phyloP scores from a whole-genome alignment of 106 monocot species.

The Phalaenopsis equestris region DNA sequence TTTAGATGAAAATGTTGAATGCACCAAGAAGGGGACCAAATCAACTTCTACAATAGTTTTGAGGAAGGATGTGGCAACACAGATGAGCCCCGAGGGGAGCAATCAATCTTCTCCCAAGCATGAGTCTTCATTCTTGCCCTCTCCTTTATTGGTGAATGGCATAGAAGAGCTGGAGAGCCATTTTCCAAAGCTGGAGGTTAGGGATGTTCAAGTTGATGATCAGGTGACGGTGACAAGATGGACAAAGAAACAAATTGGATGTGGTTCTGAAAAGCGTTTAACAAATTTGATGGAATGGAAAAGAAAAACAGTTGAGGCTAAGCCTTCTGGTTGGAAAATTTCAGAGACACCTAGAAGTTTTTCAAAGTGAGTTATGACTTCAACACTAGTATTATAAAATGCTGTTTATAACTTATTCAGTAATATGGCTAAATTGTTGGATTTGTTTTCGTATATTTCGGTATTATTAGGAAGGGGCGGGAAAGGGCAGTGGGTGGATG shows the following conservation, averaged over 20 bases:
- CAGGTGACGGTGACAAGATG: conserved; percentile 70
- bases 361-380: conserved; percentile 47
- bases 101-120: conserved; percentile 42
- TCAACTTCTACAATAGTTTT: conserved; percentile 23
- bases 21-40: conserved; percentile 19
- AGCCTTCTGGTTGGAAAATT: conserved; percentile 29
- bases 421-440: background rate
- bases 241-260: conserved; percentile 58
- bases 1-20: conserved; percentile 50
- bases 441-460: background rate
- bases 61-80: conserved; percentile 66
- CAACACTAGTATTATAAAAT: background rate
- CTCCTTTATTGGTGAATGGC: conserved; percentile 22
- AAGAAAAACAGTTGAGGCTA: conserved; percentile 40
- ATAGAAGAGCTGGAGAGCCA: conserved; percentile 39
- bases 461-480: background rate
- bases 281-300: conserved; percentile 66
- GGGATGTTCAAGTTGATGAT: conserved; percentile 86
- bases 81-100: conserved; percentile 77
- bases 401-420: background rate
- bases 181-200: conserved; percentile 54
- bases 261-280: conserved; percentile 46
- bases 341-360: conserved; percentile 36
- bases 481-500: no score
- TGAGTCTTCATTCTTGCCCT: conserved; percentile 21